Evolutionary conservation across 2,329 filamentous ascomycete species (phyloP), one percentile per base, ranked within the genome.

Genomic region (Colletotrichum destructivum): DNA sequence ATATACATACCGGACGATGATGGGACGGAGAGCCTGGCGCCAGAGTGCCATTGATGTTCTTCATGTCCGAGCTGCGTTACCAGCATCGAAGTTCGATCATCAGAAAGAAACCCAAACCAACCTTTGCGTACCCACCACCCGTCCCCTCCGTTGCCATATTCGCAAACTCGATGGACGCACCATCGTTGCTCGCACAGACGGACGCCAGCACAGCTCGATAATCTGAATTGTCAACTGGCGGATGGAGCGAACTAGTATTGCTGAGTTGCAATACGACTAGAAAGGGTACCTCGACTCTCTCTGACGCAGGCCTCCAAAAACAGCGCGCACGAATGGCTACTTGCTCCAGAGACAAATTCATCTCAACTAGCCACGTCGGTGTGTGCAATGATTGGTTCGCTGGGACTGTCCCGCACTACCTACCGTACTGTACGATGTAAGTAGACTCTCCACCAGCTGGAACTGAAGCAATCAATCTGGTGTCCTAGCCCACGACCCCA

Each of bases 381-480:
- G 21, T 51, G 21, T 15, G 18, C 60, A 23, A 69, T 57, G 60
- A 64, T 35, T 35, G 31, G 31, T 31, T 31, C 42, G 64, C 44
- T 44, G 61, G 57, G 52, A 69, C 60, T 64, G 40, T 63, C 49
- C 31, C 7, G 31, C 49, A 42, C 42, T 21, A 21, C 59, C 21
- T 9, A 31, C 26, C 26, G 26, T 31, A 31, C 4, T 4, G 26
- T 31, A 31, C 5, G 23, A 23, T 31, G 26, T 5, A 35, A 35
- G 31, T 35, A 57, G 44, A 40, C 52, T 65, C 66, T 40, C 66
- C 66, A 55, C 66, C 26, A 40, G 46, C 61, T 26, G 47, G 66
- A 65, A 35, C 61, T 23, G 44, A 23, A 47, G 66, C 66, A 69
- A 60, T 66, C 54, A 69, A 66, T 60, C 44, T 62, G 64, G 60